Base-by-base conservation (phyloP, 192 early-diverging fungal genomes). In the Paraglomus occultum region DNA sequence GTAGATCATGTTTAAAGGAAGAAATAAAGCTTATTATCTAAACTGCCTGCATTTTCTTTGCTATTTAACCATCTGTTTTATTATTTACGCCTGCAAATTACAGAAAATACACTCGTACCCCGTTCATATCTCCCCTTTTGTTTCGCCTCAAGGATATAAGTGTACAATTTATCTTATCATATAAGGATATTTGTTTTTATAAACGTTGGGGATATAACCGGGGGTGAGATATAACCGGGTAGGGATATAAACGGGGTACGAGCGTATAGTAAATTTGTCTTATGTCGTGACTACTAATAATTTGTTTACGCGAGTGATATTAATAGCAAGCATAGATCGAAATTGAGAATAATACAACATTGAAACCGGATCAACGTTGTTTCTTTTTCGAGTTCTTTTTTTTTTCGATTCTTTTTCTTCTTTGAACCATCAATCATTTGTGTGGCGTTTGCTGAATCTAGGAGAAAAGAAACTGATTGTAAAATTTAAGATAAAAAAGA, bases 361-460 rank as follows among this genome's bases (percentile, higher is more conserved):
- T 47, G 45, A 63, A 63, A 64, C 8, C 61, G 46, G 61, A 31
- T 64, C 61, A 64, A 64, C 46, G 23, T 23, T 64, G 61, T 64
- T 64, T 64, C 61, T 64, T 64, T 64, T 64, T 64, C 43, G 61
- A 64, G 61, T 64, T 38, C 61, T 64, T 64, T 64, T 64, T 31
- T 31, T 64, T 64, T 64, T 64, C 61, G n/a, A 64, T 64, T 64
- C 61, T 64, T 51, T 51, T 51, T 64, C 42, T 64, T 64, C 61
- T 64, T 64, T 64, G 17, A 64, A 64, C 45, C 40, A 60, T 17
- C 58, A 60, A 60, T 60, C 58, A 60, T 60, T 60, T 60, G 39
- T 60, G 59, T 61, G 31, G 59, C 44, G 17, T 64, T 31, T 31
- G 1, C 20, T 64, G 18, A 48, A 64, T 64, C 61, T 64, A 64